A percentile compares a stretch with the other conserved stretches of the same genome.
Conservation (phyloP, 1,139 yeast genomes). For the Protomyces inundatus region DNA sequence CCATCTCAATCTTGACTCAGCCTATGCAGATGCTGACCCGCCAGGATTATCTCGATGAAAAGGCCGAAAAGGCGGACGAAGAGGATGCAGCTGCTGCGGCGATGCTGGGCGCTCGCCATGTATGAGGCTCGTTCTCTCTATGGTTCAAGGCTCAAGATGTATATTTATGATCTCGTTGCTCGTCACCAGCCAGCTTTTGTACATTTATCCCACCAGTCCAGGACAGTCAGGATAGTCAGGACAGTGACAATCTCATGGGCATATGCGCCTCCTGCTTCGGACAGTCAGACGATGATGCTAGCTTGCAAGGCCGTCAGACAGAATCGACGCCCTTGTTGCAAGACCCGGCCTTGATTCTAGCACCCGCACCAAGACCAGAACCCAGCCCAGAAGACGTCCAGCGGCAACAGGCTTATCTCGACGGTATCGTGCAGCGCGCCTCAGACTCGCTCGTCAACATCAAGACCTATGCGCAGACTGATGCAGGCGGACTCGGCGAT, state of each 20-base stretch:
- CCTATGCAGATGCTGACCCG: background rate
- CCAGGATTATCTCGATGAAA: background rate
- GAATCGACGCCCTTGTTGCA: background rate
- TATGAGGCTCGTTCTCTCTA: too few relatives aligned
- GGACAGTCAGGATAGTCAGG: too few relatives aligned
- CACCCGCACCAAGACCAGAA: background rate
- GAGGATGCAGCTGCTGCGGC: background rate
- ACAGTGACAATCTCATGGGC: background rate
- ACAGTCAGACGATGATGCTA: background rate
- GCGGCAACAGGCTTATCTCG: background rate
- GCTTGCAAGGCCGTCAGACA: background rate
- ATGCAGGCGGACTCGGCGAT: background rate
- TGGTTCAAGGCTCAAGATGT: too few relatives aligned
- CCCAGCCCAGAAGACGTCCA: background rate
- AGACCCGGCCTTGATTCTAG: background rate
- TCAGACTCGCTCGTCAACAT: background rate
- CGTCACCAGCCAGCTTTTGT: too few relatives aligned
- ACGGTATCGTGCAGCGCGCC: background rate
- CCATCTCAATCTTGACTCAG: background rate
- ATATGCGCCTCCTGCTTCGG: constrained; percentile 1
- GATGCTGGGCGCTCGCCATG: background rate
- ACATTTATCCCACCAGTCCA: too few relatives aligned
- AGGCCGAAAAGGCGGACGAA: background rate
- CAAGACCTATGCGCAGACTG: background rate
- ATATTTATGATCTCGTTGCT: too few relatives aligned